phyloP scores from a whole-genome alignment of 2,329 filamentous ascomycete genomes.

The Diaporthe vexans region DNA sequence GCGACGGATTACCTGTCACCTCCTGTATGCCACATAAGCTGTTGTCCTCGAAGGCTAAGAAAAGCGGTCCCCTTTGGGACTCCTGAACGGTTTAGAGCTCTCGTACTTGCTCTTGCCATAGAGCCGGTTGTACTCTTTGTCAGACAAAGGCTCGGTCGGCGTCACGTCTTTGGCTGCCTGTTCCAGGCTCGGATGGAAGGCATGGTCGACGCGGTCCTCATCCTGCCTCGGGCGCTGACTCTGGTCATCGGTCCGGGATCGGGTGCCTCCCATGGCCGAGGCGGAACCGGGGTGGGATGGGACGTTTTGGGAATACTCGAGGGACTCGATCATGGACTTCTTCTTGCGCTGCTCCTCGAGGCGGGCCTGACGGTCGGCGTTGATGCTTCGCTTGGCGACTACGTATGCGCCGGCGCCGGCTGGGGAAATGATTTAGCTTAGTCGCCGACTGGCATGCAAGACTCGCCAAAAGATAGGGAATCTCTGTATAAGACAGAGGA shows the following conservation, averaged over 20 bases:
- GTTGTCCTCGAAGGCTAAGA: constrained; percentile 57
- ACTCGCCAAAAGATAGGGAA: background rate
- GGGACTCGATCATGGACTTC: constrained; percentile 69
- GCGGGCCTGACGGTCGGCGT: constrained; percentile 84
- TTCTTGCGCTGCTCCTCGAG: constrained; percentile 77
- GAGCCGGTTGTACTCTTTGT: constrained; percentile 76
- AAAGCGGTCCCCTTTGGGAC: constrained; percentile 89
- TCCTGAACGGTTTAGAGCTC: constrained; percentile 79
- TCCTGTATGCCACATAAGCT: constrained; percentile 22
- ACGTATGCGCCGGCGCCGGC: constrained; percentile 94
- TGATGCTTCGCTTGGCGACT: constrained; percentile 95
- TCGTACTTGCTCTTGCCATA: constrained; percentile 93
- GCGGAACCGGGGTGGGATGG: constrained; percentile 52
- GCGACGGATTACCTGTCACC: constrained; percentile 10
- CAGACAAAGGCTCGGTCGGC: constrained; percentile 83
- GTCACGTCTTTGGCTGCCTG: constrained; percentile 69
- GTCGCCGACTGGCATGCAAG: constrained; percentile 39
- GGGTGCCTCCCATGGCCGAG: constrained; percentile 52
- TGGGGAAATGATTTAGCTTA: constrained; percentile 51
- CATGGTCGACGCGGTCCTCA: constrained; percentile 19
- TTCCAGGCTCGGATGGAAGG: constrained; percentile 24
- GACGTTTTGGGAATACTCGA: constrained; percentile 63
- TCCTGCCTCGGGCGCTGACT: constrained; percentile 56
- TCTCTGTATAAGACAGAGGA: background rate
- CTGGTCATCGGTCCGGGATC: constrained; percentile 49